Evolutionary conservation across 805 yeast genomes (phyloP).

Genomic region (Zygosaccharomyces rouxii): DNA sequence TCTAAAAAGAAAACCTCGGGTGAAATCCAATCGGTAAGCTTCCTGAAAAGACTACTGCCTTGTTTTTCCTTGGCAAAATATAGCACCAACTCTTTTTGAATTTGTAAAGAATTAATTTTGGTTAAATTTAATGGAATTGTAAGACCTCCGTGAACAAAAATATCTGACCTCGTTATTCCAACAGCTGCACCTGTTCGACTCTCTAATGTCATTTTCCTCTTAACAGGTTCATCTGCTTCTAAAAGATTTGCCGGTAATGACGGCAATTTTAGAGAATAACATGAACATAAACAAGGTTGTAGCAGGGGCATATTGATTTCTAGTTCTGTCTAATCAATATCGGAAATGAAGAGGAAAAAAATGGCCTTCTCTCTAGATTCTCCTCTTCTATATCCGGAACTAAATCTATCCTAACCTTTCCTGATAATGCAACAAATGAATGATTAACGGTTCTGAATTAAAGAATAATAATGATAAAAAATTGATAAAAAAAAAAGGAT

Average conservation of each 20-base stretch:
- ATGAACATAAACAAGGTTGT: conserved; percentile 59
- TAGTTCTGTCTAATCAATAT: background rate
- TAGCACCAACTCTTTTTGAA: conserved; percentile 39
- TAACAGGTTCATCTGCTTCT: conserved; percentile 40
- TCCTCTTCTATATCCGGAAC: background rate
- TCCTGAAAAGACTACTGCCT: conserved; percentile 23
- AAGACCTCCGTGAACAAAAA: conserved; percentile 67
- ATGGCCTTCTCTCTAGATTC: too few species aligned
- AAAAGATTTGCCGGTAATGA: conserved; percentile 13
- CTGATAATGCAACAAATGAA: background rate
- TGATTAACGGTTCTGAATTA: too few species aligned
- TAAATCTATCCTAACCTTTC: background rate
- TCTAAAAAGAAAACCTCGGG: conserved; percentile 60
- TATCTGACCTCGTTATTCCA: conserved; percentile 51
- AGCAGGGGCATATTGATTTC: conserved; percentile 48
- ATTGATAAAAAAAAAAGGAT: too few species aligned
- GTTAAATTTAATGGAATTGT: conserved; percentile 51
- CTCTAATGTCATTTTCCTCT: conserved; percentile 51
- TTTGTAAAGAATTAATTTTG: conserved; percentile 38
- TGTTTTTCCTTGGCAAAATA: conserved; percentile 28
- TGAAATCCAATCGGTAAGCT: conserved; percentile 44
- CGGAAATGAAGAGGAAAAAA: too few species aligned
- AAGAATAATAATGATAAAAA: too few species aligned
- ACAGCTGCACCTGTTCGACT: conserved; percentile 68
- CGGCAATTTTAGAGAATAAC: conserved; percentile 48